phyloP scores from a whole-genome alignment of 768 basidiomycete genomes.

The Suillus sp. region DNA sequence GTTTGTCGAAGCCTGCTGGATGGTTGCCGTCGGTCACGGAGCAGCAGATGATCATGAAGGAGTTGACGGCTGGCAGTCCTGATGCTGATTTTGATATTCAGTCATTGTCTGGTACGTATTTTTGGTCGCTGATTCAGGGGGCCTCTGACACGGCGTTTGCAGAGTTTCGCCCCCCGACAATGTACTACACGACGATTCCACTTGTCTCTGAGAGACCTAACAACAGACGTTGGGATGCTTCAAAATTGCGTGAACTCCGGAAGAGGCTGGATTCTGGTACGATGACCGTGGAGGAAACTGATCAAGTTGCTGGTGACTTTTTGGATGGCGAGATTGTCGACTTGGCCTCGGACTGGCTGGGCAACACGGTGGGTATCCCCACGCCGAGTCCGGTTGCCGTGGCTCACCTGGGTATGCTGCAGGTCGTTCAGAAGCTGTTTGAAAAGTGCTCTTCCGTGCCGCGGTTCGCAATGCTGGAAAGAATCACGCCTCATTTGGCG shows the following conservation, averaged over 20 bases:
- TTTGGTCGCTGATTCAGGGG: not conserved
- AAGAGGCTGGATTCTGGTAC: slow-evolving; percentile 92
- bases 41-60: slow-evolving; percentile 96
- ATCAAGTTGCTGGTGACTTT: slow-evolving; percentile 87
- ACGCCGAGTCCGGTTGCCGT: slow-evolving; percentile 9
- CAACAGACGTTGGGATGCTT: slow-evolving; percentile 91
- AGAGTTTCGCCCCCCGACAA: slow-evolving; percentile 92
- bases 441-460: slow-evolving; percentile 81
- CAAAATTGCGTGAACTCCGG: slow-evolving; percentile 90
- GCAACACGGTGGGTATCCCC: slow-evolving; percentile 66
- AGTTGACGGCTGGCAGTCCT: slow-evolving; percentile 73
- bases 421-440: slow-evolving; percentile 97
- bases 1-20: slow-evolving; percentile 60
- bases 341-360: slow-evolving; percentile 96
- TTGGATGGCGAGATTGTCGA: slow-evolving; percentile 94
- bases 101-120: slow-evolving; percentile 75
- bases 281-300: slow-evolving; percentile 83
- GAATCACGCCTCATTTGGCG: slow-evolving; percentile 90
- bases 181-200: slow-evolving; percentile 97
- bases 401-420: slow-evolving; percentile 11
- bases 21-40: slow-evolving; percentile 82
- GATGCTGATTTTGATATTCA: slow-evolving; percentile 87
- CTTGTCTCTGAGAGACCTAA: slow-evolving; percentile 82
- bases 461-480: slow-evolving; percentile 89
- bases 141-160: slow-evolving; percentile 16